phyloP scores from a whole-genome alignment of 768 basidiomycete species.

The Pholiota conissans region DNA sequence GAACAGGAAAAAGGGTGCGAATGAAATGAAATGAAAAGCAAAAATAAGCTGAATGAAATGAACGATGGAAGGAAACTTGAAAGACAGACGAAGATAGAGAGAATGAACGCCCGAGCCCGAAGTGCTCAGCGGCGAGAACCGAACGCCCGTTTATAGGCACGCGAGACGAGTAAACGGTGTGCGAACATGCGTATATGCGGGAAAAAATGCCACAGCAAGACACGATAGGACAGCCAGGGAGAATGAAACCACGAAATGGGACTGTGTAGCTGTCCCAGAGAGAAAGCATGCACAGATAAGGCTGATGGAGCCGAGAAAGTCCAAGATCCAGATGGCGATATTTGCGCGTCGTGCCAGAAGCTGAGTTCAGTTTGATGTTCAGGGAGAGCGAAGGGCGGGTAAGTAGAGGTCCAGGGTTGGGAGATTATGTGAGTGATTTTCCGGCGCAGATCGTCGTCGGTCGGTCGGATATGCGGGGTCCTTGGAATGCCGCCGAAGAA shows the following conservation, averaged over 20 bases:
- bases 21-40: background rate
- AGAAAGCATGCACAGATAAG: background rate
- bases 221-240: background rate
- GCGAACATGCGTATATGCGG: background rate
- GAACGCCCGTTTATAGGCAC: background rate
- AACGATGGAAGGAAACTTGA: background rate
- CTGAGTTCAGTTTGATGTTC: too few species aligned
- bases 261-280: too few species aligned
- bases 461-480: background rate
- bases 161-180: background rate
- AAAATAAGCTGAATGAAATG: background rate
- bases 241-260: background rate
- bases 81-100: background rate
- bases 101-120: background rate
- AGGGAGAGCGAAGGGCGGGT: background rate
- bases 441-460: background rate
- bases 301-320: background rate
- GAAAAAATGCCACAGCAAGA: background rate
- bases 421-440: background rate
- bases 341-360: background rate
- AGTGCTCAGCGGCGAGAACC: background rate
- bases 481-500: background rate
- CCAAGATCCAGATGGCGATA: too few species aligned
- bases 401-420: background rate
- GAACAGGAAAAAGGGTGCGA: too few species aligned